Evolutionary conservation across 116 monocot species (phyloP), one percentile per base, ranked within the genome.

Genomic region (Zostera marina): DNA sequence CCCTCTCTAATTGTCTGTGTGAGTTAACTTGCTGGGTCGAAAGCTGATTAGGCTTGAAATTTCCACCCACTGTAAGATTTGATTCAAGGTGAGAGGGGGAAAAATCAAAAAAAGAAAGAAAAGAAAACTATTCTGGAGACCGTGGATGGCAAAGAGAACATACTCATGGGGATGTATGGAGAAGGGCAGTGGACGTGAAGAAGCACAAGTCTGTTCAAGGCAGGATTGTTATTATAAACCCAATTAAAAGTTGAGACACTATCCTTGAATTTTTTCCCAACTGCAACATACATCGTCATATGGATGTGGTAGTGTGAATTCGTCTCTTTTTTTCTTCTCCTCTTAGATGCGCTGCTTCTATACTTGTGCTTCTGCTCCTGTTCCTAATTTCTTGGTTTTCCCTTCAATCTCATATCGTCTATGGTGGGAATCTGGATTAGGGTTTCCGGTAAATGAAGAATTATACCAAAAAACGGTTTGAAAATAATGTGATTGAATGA

Each of bases 181-280:
- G 69, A 54, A 11, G 78, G 81, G 40, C 64, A 52, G 22, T 81
- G 75, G 39, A 86, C 68, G 41, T 86, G 81, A 47, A 78, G 62
- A 7, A 86, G 66, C 8, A 86, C 81, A 8, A 86, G 19, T 59
- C 54, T 76, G 60, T 66, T 78, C 13, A 23, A 44, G 47, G 42
- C 54, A 0, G 63, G 68, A 42, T 59, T 45, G 23, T 86, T 70
- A 40, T 53, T 22, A n/a, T 78, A 60, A 22, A 61, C 78, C 86
- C 86, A 86, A 7, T 59, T 14, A 10, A 86, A 49, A 14, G 66
- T 68, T 5, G 54, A 61, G 22, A 48, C 73, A 32, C 75, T 53
- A 42, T 78, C 69, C 61, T 70, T 75, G 43, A 61, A 41, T 16
- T 85, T 72, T 26, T 63, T 68, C 58, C 63, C 65, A 32, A 79